Evolutionary conservation across 2,329 filamentous ascomycete genomes (phyloP).

Genomic region (Botrytis medusae): DNA sequence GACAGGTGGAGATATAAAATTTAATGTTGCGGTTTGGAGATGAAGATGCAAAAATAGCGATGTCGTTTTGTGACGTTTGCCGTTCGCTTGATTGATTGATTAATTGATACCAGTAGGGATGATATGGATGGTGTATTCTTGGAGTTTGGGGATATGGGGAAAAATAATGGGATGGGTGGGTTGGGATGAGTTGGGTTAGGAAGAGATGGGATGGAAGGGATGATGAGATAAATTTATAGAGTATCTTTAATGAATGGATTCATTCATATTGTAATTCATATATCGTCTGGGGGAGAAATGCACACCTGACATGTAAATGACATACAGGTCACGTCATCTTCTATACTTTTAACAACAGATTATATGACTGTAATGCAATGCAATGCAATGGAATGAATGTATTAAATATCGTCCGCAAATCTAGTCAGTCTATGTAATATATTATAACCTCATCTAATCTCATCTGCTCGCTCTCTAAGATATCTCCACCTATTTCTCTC

Average conservation of each 20-base stretch:
- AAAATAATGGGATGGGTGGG: background rate
- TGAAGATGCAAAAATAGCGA: background rate
- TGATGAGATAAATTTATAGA: background rate
- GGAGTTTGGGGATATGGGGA: background rate
- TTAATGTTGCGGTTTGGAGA: background rate
- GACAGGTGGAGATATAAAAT: background rate
- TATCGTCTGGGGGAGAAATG: background rate
- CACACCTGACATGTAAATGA: background rate
- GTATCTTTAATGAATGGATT: background rate
- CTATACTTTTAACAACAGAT: background rate
- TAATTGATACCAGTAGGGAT: conserved; percentile 13
- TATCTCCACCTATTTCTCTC: no score
- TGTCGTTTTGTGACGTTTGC: background rate
- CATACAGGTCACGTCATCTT: background rate
- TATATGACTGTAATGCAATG: background rate
- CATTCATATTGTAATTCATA: background rate
- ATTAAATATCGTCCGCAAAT: background rate
- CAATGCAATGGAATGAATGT: no score
- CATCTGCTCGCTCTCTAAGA: background rate
- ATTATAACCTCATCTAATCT: background rate
- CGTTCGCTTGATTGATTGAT: background rate
- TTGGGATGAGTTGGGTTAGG: background rate
- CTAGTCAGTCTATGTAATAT: background rate
- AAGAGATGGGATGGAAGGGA: background rate
- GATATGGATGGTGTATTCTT: background rate